Conservation (phyloP, 495 filamentous ascomycete species). For the Pseudotulostoma volvatum region DNA sequence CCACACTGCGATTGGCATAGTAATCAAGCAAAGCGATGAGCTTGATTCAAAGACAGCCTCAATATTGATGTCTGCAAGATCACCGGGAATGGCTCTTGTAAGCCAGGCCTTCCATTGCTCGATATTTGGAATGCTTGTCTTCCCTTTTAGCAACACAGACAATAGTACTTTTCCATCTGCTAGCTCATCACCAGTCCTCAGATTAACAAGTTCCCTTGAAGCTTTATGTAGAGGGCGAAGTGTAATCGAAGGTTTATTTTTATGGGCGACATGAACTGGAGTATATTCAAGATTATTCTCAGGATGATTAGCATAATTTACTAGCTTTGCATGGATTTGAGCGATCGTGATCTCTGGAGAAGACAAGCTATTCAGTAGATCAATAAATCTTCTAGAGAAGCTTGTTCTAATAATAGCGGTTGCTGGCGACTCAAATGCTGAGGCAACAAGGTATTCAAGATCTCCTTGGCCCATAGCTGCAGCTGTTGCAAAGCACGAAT, state of each 20-base stretch:
- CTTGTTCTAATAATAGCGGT: background rate
- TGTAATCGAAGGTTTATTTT: constrained; percentile 1
- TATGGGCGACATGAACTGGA: background rate
- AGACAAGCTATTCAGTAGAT: background rate
- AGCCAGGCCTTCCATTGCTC: constrained; percentile 2
- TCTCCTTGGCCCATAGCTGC: background rate
- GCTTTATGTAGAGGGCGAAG: background rate
- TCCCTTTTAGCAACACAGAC: constrained; percentile 1
- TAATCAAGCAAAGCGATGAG: constrained; percentile 1
- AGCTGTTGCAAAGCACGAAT: background rate
- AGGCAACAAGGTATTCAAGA: background rate
- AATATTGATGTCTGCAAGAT: constrained; percentile 2
- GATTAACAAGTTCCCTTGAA: background rate
- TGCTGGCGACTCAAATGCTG: background rate
- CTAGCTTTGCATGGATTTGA: background rate
- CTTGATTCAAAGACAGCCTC: constrained; percentile 2
- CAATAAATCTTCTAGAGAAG: background rate
- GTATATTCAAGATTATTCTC: constrained; percentile 1
- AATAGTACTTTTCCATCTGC: constrained; percentile 3
- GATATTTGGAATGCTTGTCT: constrained; percentile 1
- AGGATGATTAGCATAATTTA: constrained; percentile 1
- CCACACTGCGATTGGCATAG: constrained; percentile 2
- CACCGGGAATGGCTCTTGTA: background rate
- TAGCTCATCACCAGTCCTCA: background rate
- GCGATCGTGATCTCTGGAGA: background rate